A percentile compares a stretch with the other conserved stretches of the same genome.
phyloP scores from a whole-genome alignment of 768 basidiomycete species.

The Termitomyces sp. region DNA sequence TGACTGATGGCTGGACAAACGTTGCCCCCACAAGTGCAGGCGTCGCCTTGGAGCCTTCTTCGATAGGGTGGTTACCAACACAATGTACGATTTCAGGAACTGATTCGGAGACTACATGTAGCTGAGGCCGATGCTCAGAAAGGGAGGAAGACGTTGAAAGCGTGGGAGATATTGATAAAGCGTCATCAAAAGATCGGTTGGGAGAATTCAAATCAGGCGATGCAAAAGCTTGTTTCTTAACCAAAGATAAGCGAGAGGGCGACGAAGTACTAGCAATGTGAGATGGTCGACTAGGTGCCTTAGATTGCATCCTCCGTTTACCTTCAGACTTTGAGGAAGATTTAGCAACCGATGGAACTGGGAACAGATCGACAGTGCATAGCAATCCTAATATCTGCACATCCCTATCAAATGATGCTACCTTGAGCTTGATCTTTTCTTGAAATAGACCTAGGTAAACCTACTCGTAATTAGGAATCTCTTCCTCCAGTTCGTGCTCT shows the following conservation, averaged over 20 bases:
- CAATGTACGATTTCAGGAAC: slow-evolving; percentile 32
- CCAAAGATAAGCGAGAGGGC: not conserved
- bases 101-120: slow-evolving; percentile 11
- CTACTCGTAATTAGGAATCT: slow-evolving; percentile 44
- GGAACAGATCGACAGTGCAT: slow-evolving; percentile 76
- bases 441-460: slow-evolving; percentile 10
- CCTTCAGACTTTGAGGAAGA: not conserved
- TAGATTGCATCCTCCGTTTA: slow-evolving; percentile 2
- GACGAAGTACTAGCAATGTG: slow-evolving; percentile 11
- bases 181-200: not conserved
- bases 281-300: slow-evolving; percentile 4
- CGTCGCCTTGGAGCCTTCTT: slow-evolving; percentile 48
- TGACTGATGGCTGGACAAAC: slow-evolving; percentile 49
- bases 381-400: slow-evolving; percentile 61
- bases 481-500: slow-evolving; percentile 32
- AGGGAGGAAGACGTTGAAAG: not conserved
- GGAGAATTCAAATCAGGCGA: slow-evolving; percentile 5
- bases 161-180: slow-evolving; percentile 6
- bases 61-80: slow-evolving; percentile 32
- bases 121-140: slow-evolving; percentile 1
- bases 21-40: slow-evolving; percentile 52
- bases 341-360: slow-evolving; percentile 30
- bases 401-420: slow-evolving; percentile 32
- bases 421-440: not conserved
- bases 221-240: slow-evolving; percentile 7